These are phyloP conservation scores for Dendrothele bispora DNA, from an alignment of 768 basidiomycete genomes.

Conservation along the genomic window DNA sequence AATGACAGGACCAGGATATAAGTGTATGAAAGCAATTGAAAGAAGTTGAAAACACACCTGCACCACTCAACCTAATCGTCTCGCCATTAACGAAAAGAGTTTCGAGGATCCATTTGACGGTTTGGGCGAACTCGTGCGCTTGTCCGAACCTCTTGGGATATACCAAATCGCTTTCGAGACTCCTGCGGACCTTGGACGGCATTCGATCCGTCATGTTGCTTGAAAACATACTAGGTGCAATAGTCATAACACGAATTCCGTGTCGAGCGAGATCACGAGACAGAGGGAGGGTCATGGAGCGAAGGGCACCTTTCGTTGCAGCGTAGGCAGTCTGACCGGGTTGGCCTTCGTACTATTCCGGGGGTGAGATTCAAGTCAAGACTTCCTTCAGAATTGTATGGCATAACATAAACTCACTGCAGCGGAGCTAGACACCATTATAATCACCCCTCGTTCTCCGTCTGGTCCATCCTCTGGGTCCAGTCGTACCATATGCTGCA, in stretches of 20 bases:
- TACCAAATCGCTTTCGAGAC: constrained; percentile 18
- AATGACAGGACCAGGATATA: background rate
- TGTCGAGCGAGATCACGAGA: constrained; percentile 36
- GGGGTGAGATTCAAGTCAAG: background rate
- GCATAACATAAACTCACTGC: constrained; percentile 22
- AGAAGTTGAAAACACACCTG: background rate
- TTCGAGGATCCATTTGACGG: constrained; percentile 30
- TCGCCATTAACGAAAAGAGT: constrained; percentile 34
- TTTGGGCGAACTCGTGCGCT: constrained; percentile 29
- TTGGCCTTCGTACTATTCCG: constrained; percentile 33
- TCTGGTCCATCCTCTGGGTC: constrained; percentile 23
- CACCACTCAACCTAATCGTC: constrained; percentile 15
- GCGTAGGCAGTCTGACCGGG: constrained; percentile 39
- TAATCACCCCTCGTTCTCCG: constrained; percentile 37
- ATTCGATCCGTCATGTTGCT: constrained; percentile 33
- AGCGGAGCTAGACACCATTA: constrained; percentile 35
- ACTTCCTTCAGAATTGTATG: constrained; percentile 9
- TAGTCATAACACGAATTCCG: constrained; percentile 35
- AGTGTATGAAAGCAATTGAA: background rate
- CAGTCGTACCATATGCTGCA: constrained; percentile 29
- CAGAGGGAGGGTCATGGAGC: constrained; percentile 38
- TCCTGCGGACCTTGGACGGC: constrained; percentile 18
- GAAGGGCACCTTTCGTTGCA: constrained; percentile 38
- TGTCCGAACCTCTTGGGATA: constrained; percentile 36
- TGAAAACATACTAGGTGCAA: constrained; percentile 37